Conservation (phyloP, 345 rosid genomes). For the Laguncularia racemosa region DNA sequence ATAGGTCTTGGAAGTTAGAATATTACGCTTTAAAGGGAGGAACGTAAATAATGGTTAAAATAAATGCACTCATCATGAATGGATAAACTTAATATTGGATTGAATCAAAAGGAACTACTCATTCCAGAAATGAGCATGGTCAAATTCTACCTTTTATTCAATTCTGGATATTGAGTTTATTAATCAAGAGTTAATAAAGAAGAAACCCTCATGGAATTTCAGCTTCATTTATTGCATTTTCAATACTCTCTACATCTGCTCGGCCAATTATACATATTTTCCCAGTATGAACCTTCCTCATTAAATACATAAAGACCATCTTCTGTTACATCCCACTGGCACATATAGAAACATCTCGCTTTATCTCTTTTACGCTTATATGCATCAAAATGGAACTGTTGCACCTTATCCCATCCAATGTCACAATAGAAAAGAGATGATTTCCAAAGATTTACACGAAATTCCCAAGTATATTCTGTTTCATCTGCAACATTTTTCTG, state of each 20-base stretch:
- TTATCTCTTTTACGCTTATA: slow-evolving; percentile 26
- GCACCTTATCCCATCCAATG: slow-evolving; percentile 28
- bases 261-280: slow-evolving; percentile 39
- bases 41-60: too few relatives aligned
- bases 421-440: slow-evolving; percentile 41
- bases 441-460: slow-evolving; percentile 22
- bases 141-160: too few relatives aligned
- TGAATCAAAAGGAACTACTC: too few relatives aligned
- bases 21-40: too few relatives aligned
- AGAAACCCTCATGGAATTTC: slow-evolving; percentile 4
- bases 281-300: slow-evolving; percentile 40
- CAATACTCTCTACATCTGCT: not conserved
- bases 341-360: slow-evolving; percentile 20
- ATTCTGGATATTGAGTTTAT: too few relatives aligned
- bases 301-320: slow-evolving; percentile 39
- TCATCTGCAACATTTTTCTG: slow-evolving; percentile 32
- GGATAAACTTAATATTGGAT: too few relatives aligned
- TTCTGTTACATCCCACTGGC: slow-evolving; percentile 32
- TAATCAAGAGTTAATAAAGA: too few relatives aligned
- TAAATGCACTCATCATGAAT: too few relatives aligned
- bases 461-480: slow-evolving; percentile 43
- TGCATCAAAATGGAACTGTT: slow-evolving; percentile 28
- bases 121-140: too few relatives aligned
- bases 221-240: not conserved
- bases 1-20: too few relatives aligned